Conservation (phyloP, 768 basidiomycete genomes). For the Boletus rubescentipes region DNA sequence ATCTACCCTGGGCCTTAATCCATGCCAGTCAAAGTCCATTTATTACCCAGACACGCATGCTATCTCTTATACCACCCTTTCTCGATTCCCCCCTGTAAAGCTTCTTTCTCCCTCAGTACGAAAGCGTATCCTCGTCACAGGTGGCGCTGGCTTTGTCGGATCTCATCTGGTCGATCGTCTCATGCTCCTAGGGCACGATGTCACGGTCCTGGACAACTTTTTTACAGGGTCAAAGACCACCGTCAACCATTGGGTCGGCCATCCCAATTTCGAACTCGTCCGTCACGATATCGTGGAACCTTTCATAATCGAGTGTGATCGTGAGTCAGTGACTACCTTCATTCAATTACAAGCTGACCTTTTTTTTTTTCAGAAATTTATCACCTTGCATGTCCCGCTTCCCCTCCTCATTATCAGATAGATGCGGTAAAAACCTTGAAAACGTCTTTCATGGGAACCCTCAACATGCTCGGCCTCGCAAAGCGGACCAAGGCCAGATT, state of each 20-base stretch:
- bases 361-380: constrained; percentile 72
- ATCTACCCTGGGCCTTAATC: constrained; percentile 29
- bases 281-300: constrained; percentile 97
- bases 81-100: constrained; percentile 90
- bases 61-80: constrained; percentile 90
- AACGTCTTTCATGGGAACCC: constrained; percentile 96
- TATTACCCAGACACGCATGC: constrained; percentile 76
- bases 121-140: constrained; percentile 93
- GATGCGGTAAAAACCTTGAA: constrained; percentile 98
- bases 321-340: constrained; percentile 42
- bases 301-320: constrained; percentile 98
- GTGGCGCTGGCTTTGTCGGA: constrained; percentile 99
- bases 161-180: constrained; percentile 97
- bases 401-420: constrained; percentile 96
- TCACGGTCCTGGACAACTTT: constrained; percentile 97
- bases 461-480: constrained; percentile 98
- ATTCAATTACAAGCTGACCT: background rate
- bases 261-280: constrained; percentile 98
- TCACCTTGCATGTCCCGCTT: constrained; percentile 97
- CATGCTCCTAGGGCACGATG: constrained; percentile 97
- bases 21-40: constrained; percentile 83
- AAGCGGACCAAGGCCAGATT: constrained; percentile 98
- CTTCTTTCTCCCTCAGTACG: constrained; percentile 73
- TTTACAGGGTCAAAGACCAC: constrained; percentile 99
- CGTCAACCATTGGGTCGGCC: constrained; percentile 93